These are phyloP conservation scores for Adansonia rubrostipa DNA, from an alignment of 441 rosid genomes.

Conservation along the genomic window DNA sequence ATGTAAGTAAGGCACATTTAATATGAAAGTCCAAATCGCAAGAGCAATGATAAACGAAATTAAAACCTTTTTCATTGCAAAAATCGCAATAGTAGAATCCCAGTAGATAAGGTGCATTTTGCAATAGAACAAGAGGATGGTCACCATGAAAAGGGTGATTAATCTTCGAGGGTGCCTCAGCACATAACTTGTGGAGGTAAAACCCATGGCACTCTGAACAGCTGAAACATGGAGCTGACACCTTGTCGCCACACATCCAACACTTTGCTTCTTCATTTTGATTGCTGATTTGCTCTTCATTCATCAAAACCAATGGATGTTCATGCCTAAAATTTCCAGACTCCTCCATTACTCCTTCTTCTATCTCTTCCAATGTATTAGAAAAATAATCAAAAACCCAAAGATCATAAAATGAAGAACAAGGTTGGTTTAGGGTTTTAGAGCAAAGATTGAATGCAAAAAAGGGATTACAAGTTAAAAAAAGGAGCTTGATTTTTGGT, in stretches of 20 bases:
- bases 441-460: too few relatives aligned
- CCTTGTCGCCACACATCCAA: not conserved
- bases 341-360: conserved; percentile 6
- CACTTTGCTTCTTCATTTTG: not conserved
- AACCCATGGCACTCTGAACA: conserved; percentile 17
- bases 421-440: too few relatives aligned
- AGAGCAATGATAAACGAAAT: not conserved
- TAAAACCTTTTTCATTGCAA: not conserved
- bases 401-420: too few relatives aligned
- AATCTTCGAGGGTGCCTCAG: conserved; percentile 30
- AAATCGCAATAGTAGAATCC: not conserved
- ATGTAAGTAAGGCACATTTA: not conserved
- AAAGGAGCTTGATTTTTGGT: too few relatives aligned
- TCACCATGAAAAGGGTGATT: conserved; percentile 27
- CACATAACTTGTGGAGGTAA: conserved; percentile 29
- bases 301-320: not conserved
- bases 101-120: too few relatives aligned
- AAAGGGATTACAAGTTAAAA: too few relatives aligned
- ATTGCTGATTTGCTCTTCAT: not conserved
- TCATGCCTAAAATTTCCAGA: not conserved
- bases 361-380: not conserved
- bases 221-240: conserved; percentile 2
- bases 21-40: not conserved
- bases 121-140: conserved; percentile 11
- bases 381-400: too few relatives aligned